Evolutionary conservation across 495 filamentous ascomycete species (phyloP), one percentile per base, ranked within the genome.

Genomic region (Penicillium pulvis): DNA sequence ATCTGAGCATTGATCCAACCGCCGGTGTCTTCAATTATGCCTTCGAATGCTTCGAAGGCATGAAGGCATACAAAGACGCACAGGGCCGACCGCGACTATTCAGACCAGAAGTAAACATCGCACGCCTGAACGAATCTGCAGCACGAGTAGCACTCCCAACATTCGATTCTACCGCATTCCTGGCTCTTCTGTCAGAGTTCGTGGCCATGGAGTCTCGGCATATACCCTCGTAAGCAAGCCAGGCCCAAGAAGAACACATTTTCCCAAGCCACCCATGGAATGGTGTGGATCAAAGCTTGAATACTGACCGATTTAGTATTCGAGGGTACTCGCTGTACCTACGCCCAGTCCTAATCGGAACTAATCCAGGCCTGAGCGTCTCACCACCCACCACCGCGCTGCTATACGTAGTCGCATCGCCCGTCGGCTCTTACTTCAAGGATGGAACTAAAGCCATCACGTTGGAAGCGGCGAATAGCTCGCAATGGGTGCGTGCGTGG

Each of bases 21-120:
- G 86, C 90, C 14, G 86, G 83, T 26, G 84, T 86, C 26, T 83
- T 94, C 33, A 89, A 94, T 73, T 94, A 94, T 70, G 90, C 91
- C 7, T 92, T 88, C 33, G 87, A 91, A 63, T 93, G 91, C 74
- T 93, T 93, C 74, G 91, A 94, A 68, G 91, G 90, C 26, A 78
- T 92, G 71, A 94, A 93, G 70, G 83, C 82, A 36, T 93, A 91
- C 77, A 87, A 89, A 56, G 90, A 88, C 35, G 35, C 24, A 24
- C 87, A 93, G 71, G 87, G 87, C 39, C 82, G 82, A 49, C 74
- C 93, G 26, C 87, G 91, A 28, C 73, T 93, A 39, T 94, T 95
- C 79, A 84, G 90, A 41, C 86, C 89, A 4, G 72, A 87, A 53
- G 71, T 79, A 50, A 95, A 95, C 75, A 78, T 80, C 60, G 70